Conservation (phyloP, 225 moss, liverwort and hornwort genomes). For the Lunularia cruciata region DNA sequence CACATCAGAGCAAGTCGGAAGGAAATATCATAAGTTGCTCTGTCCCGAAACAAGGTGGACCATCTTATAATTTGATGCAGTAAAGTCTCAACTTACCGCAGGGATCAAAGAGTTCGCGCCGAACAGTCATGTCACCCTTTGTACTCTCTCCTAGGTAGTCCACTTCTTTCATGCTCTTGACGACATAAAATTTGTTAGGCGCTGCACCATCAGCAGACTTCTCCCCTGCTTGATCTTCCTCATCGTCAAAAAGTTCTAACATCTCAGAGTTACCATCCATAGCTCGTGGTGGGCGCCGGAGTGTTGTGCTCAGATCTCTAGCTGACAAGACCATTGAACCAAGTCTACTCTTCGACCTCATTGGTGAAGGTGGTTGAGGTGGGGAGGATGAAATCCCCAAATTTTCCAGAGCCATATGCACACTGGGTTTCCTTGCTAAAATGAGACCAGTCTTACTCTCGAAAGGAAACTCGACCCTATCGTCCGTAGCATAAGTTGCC, state of each 20-base stretch:
- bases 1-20: neutral
- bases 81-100: constrained; percentile 49
- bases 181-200: constrained; percentile 9
- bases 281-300: constrained; percentile 5
- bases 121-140: constrained; percentile 72
- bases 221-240: constrained; percentile 7
- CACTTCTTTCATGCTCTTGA: constrained; percentile 36
- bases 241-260: constrained; percentile 26
- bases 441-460: constrained; percentile 22
- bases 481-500: constrained; percentile 17
- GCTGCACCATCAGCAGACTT: constrained; percentile 1
- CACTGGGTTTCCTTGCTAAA: constrained; percentile 20
- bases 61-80: neutral
- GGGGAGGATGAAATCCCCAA: constrained; percentile 21
- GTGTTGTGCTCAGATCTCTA: neutral
- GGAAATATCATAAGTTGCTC: neutral
- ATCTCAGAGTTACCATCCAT: constrained; percentile 23
- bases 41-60: neutral
- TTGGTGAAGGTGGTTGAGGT: constrained; percentile 19
- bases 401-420: constrained; percentile 32
- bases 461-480: constrained; percentile 23
- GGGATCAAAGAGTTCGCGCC: constrained; percentile 60
- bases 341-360: constrained; percentile 31
- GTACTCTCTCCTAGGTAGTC: constrained; percentile 79
- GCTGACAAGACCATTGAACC: neutral